phyloP scores from a whole-genome alignment of 1,284 basidiomycete species.

The Megacollybia platyphylla region DNA sequence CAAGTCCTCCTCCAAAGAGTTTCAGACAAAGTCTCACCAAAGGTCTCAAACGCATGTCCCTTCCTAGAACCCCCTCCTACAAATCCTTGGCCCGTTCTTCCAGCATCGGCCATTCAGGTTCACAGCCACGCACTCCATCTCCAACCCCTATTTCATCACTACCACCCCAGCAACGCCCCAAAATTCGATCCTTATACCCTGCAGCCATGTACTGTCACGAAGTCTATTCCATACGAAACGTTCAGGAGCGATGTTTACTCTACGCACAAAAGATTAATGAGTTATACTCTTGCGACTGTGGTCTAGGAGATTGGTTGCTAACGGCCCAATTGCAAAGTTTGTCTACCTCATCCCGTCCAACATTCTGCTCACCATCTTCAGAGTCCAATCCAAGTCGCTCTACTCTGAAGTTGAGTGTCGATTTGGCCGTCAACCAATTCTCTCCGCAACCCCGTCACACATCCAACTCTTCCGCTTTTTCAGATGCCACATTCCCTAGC shows the following conservation, averaged over 20 bases:
- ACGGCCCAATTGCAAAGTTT: constrained; percentile 45
- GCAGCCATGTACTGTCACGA: constrained; percentile 67
- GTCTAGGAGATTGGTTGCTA: constrained; percentile 66
- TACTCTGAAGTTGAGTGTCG: constrained; percentile 1
- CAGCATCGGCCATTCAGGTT: constrained; percentile 23
- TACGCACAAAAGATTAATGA: constrained; percentile 84
- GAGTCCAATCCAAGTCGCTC: constrained; percentile 2
- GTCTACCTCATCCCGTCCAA: constrained; percentile 8
- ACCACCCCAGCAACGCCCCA: constrained; percentile 13
- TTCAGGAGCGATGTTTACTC: constrained; percentile 61
- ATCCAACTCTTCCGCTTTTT: constrained; percentile 57
- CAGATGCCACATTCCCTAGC: constrained; percentile 66
- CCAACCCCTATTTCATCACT: constrained; percentile 11
- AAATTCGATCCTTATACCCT: constrained; percentile 43
- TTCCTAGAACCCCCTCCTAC: constrained; percentile 44
- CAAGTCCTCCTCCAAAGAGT: constrained; percentile 37
- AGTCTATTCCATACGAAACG: constrained; percentile 43
- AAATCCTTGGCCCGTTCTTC: constrained; percentile 11
- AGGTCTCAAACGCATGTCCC: constrained; percentile 41
- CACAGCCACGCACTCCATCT: constrained; percentile 17
- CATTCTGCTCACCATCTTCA: neutral
- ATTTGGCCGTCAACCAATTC: constrained; percentile 13
- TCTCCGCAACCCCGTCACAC: constrained; percentile 43
- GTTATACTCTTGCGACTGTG: constrained; percentile 65
- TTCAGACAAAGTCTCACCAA: constrained; percentile 21